Percentiles rank a stretch among this genome's conserved stretches.
Evolutionary conservation across 306 rosid genomes (phyloP).

Genomic region (Delonix regia): DNA sequence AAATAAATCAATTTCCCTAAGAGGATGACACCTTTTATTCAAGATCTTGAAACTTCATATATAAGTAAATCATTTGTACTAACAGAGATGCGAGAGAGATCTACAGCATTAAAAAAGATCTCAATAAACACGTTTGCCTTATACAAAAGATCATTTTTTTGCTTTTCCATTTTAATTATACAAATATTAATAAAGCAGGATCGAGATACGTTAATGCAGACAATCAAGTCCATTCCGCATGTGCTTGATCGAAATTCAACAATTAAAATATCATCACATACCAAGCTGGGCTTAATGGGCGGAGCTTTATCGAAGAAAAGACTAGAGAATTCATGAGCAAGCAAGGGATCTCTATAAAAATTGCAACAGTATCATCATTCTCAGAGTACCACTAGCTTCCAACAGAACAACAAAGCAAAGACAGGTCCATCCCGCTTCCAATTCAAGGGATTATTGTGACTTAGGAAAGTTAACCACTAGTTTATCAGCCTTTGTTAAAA

Average conservation of each 20-base stretch:
- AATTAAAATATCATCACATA: neutral
- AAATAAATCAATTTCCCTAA: too few species aligned
- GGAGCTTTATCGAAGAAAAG: neutral
- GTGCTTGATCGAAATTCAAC: neutral
- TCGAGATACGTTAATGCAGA: neutral
- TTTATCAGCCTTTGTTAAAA: constrained; percentile 47
- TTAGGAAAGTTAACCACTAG: constrained; percentile 53
- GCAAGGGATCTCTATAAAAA: neutral
- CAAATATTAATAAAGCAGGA: neutral
- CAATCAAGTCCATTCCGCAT: neutral
- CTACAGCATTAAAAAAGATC: too few species aligned
- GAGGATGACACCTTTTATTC: too few species aligned
- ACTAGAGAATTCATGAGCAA: neutral
- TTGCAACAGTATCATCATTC: constrained; percentile 38
- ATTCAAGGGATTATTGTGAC: constrained; percentile 73
- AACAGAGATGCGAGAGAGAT: too few species aligned
- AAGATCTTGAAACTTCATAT: too few species aligned
- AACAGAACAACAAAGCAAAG: constrained; percentile 40
- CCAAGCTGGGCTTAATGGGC: neutral
- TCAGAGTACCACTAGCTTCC: constrained; percentile 42
- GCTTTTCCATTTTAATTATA: neutral
- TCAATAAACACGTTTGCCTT: neutral
- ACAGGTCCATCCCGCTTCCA: constrained; percentile 57
- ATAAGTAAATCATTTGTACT: too few species aligned
- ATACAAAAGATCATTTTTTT: neutral